These are phyloP conservation scores for Strigomonas culicis DNA, from an alignment of 208 protist species.

Conservation along the genomic window DNA sequence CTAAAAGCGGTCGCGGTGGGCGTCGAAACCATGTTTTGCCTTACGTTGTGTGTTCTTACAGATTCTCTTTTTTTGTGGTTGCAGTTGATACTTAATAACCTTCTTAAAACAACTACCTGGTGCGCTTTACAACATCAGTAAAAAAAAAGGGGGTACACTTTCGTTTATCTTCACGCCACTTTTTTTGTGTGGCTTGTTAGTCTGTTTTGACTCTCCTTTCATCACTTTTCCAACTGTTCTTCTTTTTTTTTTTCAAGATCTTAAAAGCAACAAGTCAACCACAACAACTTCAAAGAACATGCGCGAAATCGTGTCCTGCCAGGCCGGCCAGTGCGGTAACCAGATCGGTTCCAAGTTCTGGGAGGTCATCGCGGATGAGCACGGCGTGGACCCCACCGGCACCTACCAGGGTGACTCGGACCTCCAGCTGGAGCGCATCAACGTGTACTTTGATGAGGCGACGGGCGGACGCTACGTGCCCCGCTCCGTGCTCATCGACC, in stretches of 20 bases:
- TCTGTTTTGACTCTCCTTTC: too few species aligned
- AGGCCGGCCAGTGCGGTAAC: slow-evolving; percentile 77
- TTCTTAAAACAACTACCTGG: too few species aligned
- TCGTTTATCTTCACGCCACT: neutral
- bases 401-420: slow-evolving; percentile 85
- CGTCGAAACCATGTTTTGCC: neutral
- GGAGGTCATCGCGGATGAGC: slow-evolving; percentile 74
- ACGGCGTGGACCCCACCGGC: slow-evolving; percentile 93
- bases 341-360: slow-evolving; percentile 85
- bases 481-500: slow-evolving; percentile 74
- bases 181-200: neutral
- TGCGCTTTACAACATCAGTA: too few species aligned
- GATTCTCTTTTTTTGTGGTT: too few species aligned
- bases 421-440: slow-evolving; percentile 97
- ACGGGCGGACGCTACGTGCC: slow-evolving; percentile 78
- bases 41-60: neutral
- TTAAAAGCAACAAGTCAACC: neutral
- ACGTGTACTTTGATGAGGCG: slow-evolving; percentile 99
- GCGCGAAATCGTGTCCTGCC: slow-evolving; percentile 75
- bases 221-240: too few species aligned
- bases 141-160: too few species aligned
- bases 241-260: neutral
- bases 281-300: slow-evolving; percentile 49
- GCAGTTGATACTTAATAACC: too few species aligned
- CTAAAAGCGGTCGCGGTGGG: slow-evolving; percentile 14